Conservation (phyloP, 179 eudicot species). For the Beta corolliflora region DNA sequence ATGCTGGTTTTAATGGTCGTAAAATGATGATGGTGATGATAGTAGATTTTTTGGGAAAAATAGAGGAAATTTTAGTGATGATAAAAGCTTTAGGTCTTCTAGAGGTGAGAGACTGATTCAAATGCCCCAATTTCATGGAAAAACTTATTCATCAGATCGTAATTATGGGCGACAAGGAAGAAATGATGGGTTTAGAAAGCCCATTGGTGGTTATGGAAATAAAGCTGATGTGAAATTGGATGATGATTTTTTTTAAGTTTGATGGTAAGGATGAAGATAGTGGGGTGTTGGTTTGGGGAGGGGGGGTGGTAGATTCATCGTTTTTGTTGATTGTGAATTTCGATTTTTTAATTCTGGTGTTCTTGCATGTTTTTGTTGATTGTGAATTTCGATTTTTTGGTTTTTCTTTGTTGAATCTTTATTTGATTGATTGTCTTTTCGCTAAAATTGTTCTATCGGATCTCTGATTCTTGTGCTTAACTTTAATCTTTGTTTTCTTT, state of each 20-base stretch:
- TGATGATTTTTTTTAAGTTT: conserved; percentile 31
- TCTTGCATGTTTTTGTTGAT: no score
- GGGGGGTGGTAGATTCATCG: conserved; percentile 27
- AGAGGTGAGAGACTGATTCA: conserved; percentile 32
- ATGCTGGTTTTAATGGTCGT: conserved; percentile 26
- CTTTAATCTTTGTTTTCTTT: no score
- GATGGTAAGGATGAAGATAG: conserved; percentile 22
- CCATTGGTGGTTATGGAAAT: conserved; percentile 23
- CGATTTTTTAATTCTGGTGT: no score
- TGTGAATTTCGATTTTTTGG: no score
- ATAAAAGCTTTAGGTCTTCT: conserved; percentile 30
- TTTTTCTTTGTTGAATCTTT: no score
- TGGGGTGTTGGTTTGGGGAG: conserved; percentile 25
- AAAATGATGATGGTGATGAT: conserved; percentile 20
- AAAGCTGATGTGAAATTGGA: conserved; percentile 18
- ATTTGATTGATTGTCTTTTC: no score
- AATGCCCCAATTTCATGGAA: conserved; percentile 27
- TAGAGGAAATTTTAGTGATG: conserved; percentile 31
- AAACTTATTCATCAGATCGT: conserved; percentile 12
- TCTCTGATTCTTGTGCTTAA: no score
- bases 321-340: no score
- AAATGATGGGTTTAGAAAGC: conserved; percentile 30
- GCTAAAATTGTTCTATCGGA: no score
- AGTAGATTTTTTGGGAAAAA: conserved; percentile 22
- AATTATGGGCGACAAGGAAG: conserved; percentile 26